Percentiles rank a stretch among this genome's conserved stretches.
Evolutionary conservation across 106 monocot genomes (phyloP).

Genomic region (Vanilla planifolia): DNA sequence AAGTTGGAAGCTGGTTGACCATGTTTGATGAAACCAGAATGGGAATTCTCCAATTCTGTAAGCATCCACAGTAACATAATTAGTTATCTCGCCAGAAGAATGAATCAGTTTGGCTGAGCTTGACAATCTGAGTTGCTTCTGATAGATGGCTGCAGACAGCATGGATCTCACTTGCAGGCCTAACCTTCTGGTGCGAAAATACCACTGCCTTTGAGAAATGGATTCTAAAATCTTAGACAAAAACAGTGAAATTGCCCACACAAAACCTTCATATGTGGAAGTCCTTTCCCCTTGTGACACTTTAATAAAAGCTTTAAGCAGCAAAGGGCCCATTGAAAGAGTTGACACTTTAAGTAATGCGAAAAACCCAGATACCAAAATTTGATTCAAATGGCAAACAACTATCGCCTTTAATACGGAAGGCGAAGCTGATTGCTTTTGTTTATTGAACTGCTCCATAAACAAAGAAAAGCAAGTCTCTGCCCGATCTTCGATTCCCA

Average conservation of each 20-base stretch:
- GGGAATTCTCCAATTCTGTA: constrained; percentile 95
- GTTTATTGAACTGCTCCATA: constrained; percentile 39
- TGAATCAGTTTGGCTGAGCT: constrained; percentile 58
- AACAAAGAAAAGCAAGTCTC: constrained; percentile 40
- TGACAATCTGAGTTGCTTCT: constrained; percentile 77
- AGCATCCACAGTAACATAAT: constrained; percentile 82
- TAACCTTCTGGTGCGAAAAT: constrained; percentile 58
- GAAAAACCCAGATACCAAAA: constrained; percentile 62
- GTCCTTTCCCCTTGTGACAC: constrained; percentile 36
- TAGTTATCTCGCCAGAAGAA: constrained; percentile 94
- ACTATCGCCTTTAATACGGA: constrained; percentile 58
- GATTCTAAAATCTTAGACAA: constrained; percentile 74
- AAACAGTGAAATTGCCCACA: constrained; percentile 56
- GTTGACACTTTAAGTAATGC: constrained; percentile 75
- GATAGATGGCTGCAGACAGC: constrained; percentile 72
- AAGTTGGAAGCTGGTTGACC: constrained; percentile 83
- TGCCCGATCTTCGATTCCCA: constrained; percentile 45
- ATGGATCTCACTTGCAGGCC: constrained; percentile 78
- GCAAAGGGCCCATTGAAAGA: constrained; percentile 59
- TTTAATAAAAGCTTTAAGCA: constrained; percentile 81
- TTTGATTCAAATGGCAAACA: constrained; percentile 49
- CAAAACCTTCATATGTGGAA: constrained; percentile 57
- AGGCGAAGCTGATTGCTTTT: constrained; percentile 11
- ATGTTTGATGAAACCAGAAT: constrained; percentile 89
- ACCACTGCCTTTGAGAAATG: constrained; percentile 93